Percentiles rank a stretch among this genome's conserved stretches.
Evolutionary conservation across 306 rosid species (phyloP).

Genomic region (Casuarina equisetifolia): DNA sequence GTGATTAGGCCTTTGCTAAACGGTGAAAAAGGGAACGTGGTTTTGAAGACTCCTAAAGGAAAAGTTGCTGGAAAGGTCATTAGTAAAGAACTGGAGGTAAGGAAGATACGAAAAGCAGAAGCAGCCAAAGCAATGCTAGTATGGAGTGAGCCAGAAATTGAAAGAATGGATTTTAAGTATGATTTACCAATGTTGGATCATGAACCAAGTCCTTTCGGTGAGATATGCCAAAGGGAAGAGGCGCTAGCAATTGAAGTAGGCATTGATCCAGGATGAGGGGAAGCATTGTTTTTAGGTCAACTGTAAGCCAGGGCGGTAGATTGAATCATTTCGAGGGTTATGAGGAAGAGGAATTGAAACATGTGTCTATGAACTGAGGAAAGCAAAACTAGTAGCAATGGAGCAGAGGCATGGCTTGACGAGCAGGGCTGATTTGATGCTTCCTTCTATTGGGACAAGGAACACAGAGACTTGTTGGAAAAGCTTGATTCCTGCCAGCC

Average conservation of each 20-base stretch:
- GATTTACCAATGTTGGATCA: not conserved
- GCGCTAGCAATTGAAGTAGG: not conserved
- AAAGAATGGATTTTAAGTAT: not conserved
- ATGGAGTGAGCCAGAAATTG: not conserved
- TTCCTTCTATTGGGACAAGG: not conserved
- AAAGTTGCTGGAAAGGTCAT: not conserved
- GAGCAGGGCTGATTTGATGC: not conserved
- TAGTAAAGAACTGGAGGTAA: not conserved
- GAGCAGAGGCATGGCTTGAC: not conserved
- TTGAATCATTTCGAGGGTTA: not conserved
- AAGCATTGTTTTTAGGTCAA: no score
- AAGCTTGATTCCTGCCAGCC: not conserved
- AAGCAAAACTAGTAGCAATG: not conserved
- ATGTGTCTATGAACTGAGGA: not conserved
- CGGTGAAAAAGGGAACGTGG: conserved; percentile 2
- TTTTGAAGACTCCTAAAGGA: not conserved
- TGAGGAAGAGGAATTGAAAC: not conserved
- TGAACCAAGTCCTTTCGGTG: not conserved
- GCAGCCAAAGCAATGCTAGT: not conserved
- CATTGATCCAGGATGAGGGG: not conserved
- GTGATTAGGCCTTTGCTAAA: not conserved
- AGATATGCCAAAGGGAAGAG: not conserved
- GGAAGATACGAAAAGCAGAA: not conserved
- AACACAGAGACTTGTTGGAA: not conserved
- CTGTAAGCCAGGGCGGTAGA: not conserved